phyloP scores from a whole-genome alignment of 306 rosid species.

The Dalbergia oliveri region DNA sequence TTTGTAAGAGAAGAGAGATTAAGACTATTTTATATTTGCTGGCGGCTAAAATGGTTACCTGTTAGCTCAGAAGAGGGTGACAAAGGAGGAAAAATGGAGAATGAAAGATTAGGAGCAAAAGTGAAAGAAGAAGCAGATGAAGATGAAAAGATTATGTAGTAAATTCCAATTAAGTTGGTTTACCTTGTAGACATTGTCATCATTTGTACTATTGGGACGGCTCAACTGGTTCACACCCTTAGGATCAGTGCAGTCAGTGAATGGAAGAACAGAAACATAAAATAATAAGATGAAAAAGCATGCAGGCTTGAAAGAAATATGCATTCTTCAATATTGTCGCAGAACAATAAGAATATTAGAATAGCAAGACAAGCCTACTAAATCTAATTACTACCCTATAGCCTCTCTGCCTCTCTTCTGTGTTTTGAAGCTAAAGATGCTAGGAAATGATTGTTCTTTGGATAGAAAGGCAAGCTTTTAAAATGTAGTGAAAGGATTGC shows the following conservation, averaged over 20 bases:
- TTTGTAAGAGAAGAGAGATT: neutral
- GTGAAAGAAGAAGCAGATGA: conserved; percentile 11
- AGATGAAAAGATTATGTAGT: neutral
- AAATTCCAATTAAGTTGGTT: neutral
- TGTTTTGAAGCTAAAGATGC: conserved; percentile 45
- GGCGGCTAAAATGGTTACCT: neutral
- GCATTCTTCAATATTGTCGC: conserved; percentile 54
- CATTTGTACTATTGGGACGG: conserved; percentile 48
- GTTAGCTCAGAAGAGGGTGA: neutral
- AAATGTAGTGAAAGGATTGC: conserved; percentile 41
- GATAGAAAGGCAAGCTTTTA: conserved; percentile 50
- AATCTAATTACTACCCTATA: conserved; percentile 20
- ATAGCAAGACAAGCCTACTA: conserved; percentile 9
- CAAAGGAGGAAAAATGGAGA: neutral
- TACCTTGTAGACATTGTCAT: conserved; percentile 64
- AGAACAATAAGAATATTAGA: conserved; percentile 30
- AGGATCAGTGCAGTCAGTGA: conserved; percentile 59
- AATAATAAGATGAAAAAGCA: conserved; percentile 44
- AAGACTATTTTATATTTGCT: neutral
- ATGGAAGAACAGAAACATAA: conserved; percentile 58
- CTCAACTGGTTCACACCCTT: conserved; percentile 50
- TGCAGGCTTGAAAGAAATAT: conserved; percentile 39
- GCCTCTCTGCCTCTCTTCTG: conserved; percentile 33
- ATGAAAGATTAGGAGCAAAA: neutral
- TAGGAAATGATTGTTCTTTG: conserved; percentile 52